Base-by-base conservation (phyloP, 2,329 filamentous ascomycete species). In the Diaporthe aspalathi region DNA sequence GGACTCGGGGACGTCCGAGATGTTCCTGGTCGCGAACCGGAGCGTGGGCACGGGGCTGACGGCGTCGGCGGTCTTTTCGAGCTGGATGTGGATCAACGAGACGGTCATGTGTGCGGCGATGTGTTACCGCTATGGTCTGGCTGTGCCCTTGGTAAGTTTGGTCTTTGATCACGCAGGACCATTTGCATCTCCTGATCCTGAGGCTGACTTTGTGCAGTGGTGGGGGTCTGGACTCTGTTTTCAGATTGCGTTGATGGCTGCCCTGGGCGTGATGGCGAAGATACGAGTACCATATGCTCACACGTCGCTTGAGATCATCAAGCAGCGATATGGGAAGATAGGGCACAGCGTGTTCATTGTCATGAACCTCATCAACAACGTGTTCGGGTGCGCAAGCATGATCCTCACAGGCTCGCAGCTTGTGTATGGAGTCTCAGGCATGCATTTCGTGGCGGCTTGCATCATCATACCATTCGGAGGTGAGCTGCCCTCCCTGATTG, bases 201-300 rank as follows among this genome's bases (percentile, higher is more conserved):
- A n/a, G n/a, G n/a, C n/a, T n/a, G n/a, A n/a, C n/a, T n/a, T n/a
- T n/a, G n/a, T n/a, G n/a, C n/a, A n/a, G n/a, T n/a, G n/a, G n/a
- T n/a, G n/a, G n/a, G n/a, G n/a, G n/a, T n/a, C n/a, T n/a, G n/a
- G n/a, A n/a, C n/a, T n/a, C n/a, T n/a, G n/a, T n/a, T n/a, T n/a
- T n/a, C n/a, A n/a, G n/a, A 85, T 87, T 68, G 84, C 84, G 6
- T 76, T 86, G 43, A 86, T 87, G 82, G 84, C 84, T 2, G 80
- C 81, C 1, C 78, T 87, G 1, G 85, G 85, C 5, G 83, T 87
- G 8, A 76, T 86, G 54, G 83, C 83, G 16, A 87, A 87, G 75
- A 80, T 86, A 43, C 78, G 84, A 49, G 84, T 86, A 0, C 85
- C 85, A 0, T 85, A 86, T 70, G 85, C 85, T 0, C 85, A 87